phyloP scores from a whole-genome alignment of 129 eudicot genomes.

The Cynara cardunculus region DNA sequence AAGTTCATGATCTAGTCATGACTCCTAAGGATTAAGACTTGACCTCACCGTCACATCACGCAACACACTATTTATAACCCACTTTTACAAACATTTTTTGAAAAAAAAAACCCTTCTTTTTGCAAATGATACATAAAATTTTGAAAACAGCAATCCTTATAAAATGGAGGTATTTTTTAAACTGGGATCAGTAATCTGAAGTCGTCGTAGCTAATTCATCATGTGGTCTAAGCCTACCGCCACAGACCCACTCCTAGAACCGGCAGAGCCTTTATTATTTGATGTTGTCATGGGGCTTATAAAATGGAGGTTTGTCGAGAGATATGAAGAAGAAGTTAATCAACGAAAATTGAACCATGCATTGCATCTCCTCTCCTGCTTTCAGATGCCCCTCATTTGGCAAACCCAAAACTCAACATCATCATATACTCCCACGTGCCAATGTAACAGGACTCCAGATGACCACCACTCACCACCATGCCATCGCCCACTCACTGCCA shows the following conservation, averaged over 20 bases:
- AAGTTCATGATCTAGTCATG: too few species aligned
- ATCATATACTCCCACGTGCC: background rate
- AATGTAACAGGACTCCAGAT: too few species aligned
- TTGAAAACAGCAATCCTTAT: too few species aligned
- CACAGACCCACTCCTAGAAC: too few species aligned
- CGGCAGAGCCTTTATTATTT: too few species aligned
- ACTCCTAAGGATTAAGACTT: too few species aligned
- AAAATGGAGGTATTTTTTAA: too few species aligned
- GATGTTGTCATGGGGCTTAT: background rate
- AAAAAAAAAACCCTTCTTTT: background rate
- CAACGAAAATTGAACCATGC: background rate
- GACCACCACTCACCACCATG: background rate
- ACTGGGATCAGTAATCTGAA: too few species aligned
- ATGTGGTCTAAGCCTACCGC: too few species aligned
- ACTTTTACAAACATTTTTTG: background rate
- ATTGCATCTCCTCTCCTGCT: background rate
- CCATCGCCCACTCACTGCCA: conserved; percentile 29
- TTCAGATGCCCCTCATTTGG: background rate
- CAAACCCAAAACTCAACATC: background rate
- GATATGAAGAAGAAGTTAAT: background rate
- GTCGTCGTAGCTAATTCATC: too few species aligned
- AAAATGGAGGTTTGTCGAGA: background rate
- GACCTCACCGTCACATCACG: too few species aligned
- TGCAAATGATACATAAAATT: background rate
- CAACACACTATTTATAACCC: background rate